These are phyloP conservation scores for Cryptococcus depauperatus DNA, from an alignment of 1,284 basidiomycete species.

Conservation along the genomic window DNA sequence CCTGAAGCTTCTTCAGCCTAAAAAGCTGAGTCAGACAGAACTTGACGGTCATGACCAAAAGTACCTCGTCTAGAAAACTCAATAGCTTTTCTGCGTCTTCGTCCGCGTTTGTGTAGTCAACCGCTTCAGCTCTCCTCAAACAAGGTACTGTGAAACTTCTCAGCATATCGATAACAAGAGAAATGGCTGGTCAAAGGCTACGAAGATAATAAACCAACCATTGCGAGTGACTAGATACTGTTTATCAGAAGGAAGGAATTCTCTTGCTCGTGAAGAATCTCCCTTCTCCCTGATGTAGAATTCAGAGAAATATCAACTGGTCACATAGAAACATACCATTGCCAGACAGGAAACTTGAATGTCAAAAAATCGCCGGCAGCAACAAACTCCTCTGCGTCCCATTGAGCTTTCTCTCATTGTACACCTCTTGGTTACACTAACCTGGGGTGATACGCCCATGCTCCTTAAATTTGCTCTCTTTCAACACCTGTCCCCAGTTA, in stretches of 20 bases:
- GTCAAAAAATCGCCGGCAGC: constrained; percentile 87
- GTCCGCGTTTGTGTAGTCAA: constrained; percentile 88
- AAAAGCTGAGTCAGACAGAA: not conserved
- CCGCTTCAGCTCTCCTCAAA: constrained; percentile 76
- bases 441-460: constrained; percentile 93
- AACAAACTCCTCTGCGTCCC: constrained; percentile 76
- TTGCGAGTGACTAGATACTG: constrained; percentile 92
- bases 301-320: not conserved
- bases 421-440: constrained; percentile 44
- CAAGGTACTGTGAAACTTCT: constrained; percentile 79
- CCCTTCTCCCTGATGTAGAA: constrained; percentile 70
- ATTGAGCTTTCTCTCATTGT: not conserved
- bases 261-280: constrained; percentile 70
- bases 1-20: constrained; percentile 42
- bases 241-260: constrained; percentile 88
- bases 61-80: constrained; percentile 45
- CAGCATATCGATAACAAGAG: constrained; percentile 56
- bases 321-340: constrained; percentile 57
- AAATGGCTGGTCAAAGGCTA: too few relatives aligned
- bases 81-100: constrained; percentile 87
- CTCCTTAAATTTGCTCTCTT: constrained; percentile 98
- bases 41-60: constrained; percentile 1
- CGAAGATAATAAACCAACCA: constrained; percentile 39
- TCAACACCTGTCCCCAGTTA: constrained; percentile 63
- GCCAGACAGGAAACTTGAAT: constrained; percentile 95